Conservation (phyloP, 2,329 filamentous ascomycete species). For the Sporothrix humicola region DNA sequence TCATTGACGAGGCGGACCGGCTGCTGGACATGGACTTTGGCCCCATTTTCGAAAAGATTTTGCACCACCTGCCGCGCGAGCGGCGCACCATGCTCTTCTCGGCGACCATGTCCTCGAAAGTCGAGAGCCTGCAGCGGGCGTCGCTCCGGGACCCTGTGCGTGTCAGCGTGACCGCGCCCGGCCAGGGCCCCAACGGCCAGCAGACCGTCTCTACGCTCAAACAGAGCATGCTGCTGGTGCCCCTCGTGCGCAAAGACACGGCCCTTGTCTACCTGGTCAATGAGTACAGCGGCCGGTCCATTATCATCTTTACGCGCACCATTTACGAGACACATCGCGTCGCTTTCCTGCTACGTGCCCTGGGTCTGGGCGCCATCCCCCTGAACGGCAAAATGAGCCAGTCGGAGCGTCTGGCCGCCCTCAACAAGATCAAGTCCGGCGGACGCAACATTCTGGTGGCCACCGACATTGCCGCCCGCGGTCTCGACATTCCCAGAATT, state of each 20-base stretch:
- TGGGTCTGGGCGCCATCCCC: slow-evolving; percentile 90
- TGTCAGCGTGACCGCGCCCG: slow-evolving; percentile 11
- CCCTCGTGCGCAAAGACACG: slow-evolving; percentile 84
- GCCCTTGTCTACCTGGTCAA: slow-evolving; percentile 87
- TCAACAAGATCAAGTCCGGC: slow-evolving; percentile 86
- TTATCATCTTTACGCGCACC: slow-evolving; percentile 90
- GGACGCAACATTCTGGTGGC: slow-evolving; percentile 87
- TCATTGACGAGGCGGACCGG: slow-evolving; percentile 94
- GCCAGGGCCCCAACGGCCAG: slow-evolving; percentile 59
- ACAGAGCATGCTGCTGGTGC: slow-evolving; percentile 85
- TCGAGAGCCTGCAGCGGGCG: slow-evolving; percentile 89
- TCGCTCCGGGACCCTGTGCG: slow-evolving; percentile 69
- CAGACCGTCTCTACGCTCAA: slow-evolving; percentile 89
- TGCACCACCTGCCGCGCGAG: slow-evolving; percentile 81
- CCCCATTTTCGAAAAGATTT: slow-evolving; percentile 68
- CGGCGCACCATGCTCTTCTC: slow-evolving; percentile 74
- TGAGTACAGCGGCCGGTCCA: slow-evolving; percentile 82
- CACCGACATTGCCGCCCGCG: slow-evolving; percentile 91
- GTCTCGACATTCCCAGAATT: slow-evolving; percentile 91
- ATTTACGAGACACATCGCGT: slow-evolving; percentile 89
- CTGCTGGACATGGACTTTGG: slow-evolving; percentile 67
- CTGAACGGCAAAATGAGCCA: slow-evolving; percentile 92
- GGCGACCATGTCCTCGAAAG: slow-evolving; percentile 88
- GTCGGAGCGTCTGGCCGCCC: slow-evolving; percentile 80
- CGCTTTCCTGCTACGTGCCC: slow-evolving; percentile 77